Base-by-base conservation (phyloP, 2,329 filamentous ascomycete genomes). In the Epichloe amarillans region DNA sequence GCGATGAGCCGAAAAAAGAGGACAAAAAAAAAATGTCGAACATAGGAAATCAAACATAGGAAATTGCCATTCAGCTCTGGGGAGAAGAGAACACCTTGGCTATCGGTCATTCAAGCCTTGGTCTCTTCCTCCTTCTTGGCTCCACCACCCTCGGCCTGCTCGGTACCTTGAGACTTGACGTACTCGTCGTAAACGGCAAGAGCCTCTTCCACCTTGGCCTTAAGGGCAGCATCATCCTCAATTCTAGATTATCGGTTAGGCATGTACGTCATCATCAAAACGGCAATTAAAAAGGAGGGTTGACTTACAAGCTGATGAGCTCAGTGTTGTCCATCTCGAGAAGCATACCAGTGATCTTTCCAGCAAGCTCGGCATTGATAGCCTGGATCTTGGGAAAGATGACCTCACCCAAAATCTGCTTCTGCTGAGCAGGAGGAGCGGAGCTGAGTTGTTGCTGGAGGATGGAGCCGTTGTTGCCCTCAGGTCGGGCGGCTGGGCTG, bases 261-360 rank as follows among this genome's bases (percentile, higher is more conserved):
- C 30, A 37, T 42, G 12, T 15, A 23, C 4, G 14, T 36, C 7
- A 23, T 8, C 26, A 23, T 38, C 15, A 23, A 15, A 15, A 42
- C 40, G 10, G 21, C 33, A 21, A n/a, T 15, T 5, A 3, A 19
- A 37, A 5, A 5, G n/a, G 8, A 8, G 47, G 51, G 43, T 54
- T 33, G 57, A 87, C 90, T 87, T 84, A 95, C 88, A 98, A 80
- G 72, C 87, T 88, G 66, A 98, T 79, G 62, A 98, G 77, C 76
- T 98, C 93, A 52, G 77, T 69, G 72, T 97, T 97, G 64, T 97
- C 93, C 93, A 98, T 98, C 80, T 98, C 93, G 62, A 98, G 74
- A 63, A 98, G 85, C 93, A 98, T 98, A 73, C 93, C 93, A 55
- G 93, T 98, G 70, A 98, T 97, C 84, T 98, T 98, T 67, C 93